Percentiles rank a stretch among this genome's conserved stretches.
Evolutionary conservation across 345 rosid genomes (phyloP).

Genomic region (Eucalyptus cloeziana): DNA sequence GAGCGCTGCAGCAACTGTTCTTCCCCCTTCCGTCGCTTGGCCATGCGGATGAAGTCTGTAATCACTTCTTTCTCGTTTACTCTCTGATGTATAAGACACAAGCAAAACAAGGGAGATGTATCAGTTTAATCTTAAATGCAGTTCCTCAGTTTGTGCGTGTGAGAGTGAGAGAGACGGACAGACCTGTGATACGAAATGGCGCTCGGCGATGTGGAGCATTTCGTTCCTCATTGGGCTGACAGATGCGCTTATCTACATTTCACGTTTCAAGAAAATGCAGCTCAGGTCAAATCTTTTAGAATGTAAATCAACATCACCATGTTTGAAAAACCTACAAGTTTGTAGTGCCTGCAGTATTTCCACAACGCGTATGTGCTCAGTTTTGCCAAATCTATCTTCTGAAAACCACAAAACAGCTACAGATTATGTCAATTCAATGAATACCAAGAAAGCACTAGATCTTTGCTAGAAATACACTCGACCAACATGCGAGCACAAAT

Average conservation of each 20-base stretch:
- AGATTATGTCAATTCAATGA: background rate
- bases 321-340: background rate
- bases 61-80: background rate
- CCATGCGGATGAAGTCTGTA: background rate
- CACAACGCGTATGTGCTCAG: background rate
- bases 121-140: background rate
- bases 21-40: background rate
- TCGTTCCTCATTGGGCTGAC: background rate
- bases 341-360: slow-evolving; percentile 3
- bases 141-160: background rate
- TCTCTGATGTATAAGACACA: background rate
- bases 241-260: background rate
- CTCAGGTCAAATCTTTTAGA: background rate
- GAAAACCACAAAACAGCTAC: background rate
- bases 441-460: background rate
- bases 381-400: slow-evolving; percentile 1
- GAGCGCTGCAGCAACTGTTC: background rate
- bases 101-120: background rate
- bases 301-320: background rate
- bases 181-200: background rate
- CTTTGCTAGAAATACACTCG: background rate
- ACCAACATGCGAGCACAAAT: background rate
- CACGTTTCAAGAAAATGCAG: background rate
- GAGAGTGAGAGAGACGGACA: background rate
- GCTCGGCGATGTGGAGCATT: background rate